Evolutionary conservation across 164 flowering plant species (phyloP).

Genomic region (Stephania japonica): DNA sequence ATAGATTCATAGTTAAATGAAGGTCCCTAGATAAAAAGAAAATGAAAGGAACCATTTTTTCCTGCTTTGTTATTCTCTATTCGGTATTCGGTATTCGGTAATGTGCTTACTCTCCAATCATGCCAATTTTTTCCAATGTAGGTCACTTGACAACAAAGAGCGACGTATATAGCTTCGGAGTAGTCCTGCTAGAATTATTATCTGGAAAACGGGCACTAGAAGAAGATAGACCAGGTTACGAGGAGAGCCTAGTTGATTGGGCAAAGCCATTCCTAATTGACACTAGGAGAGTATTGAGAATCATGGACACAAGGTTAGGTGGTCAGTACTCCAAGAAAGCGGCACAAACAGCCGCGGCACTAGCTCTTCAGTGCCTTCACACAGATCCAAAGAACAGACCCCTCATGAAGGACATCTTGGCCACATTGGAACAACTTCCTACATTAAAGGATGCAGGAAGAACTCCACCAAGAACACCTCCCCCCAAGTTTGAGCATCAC

Average conservation of each 20-base stretch:
- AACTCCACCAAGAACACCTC: constrained; percentile 20
- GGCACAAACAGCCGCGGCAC: constrained; percentile 58
- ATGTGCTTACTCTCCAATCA: neutral
- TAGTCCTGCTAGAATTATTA: constrained; percentile 64
- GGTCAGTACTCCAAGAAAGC: constrained; percentile 81
- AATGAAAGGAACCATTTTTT: neutral
- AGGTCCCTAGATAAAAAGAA: neutral
- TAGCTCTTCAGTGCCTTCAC: constrained; percentile 63
- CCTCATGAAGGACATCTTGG: constrained; percentile 48
- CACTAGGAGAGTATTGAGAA: constrained; percentile 49
- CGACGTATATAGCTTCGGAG: constrained; percentile 90
- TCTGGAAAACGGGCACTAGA: constrained; percentile 63
- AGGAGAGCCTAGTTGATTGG: constrained; percentile 76
- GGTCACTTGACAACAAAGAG: constrained; percentile 83
- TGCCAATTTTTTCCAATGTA: constrained; percentile 18
- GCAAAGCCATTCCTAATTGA: constrained; percentile 68
- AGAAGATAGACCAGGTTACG: constrained; percentile 34
- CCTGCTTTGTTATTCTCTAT: neutral
- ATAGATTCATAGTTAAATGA: neutral
- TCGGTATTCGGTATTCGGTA: neutral
- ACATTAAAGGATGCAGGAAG: constrained; percentile 16
- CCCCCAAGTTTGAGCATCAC: constrained; percentile 12
- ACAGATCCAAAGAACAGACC: constrained; percentile 63
- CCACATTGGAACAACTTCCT: constrained; percentile 40
- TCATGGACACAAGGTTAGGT: constrained; percentile 80